These are phyloP conservation scores for Clarkia xantiana DNA, from an alignment of 345 rosid genomes.

Conservation along the genomic window DNA sequence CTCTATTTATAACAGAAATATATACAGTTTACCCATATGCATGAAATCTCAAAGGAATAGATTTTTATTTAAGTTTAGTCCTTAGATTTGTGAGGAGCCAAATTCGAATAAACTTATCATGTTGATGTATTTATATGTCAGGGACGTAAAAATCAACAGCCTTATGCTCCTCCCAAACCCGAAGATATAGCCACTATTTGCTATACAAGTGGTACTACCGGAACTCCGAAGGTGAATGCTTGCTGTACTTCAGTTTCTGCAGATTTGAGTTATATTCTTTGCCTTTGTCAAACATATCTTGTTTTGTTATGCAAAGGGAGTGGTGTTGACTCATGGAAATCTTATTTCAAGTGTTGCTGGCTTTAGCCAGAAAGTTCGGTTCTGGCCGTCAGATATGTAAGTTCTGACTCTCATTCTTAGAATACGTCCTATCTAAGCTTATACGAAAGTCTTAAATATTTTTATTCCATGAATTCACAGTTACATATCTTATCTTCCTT, in stretches of 20 bases:
- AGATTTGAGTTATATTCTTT: conserved; percentile 6
- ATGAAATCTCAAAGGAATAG: too few relatives aligned
- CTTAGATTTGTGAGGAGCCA: too few relatives aligned
- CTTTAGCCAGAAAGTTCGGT: conserved; percentile 18
- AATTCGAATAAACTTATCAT: not conserved
- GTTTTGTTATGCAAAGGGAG: conserved; percentile 40
- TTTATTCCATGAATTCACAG: conserved; percentile 24
- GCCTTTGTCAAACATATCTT: conserved; percentile 5
- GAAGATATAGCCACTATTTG: conserved; percentile 85
- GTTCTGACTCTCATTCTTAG: conserved; percentile 14
- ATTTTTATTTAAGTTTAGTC: too few relatives aligned
- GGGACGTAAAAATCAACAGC: conserved; percentile 62
- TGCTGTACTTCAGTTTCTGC: conserved; percentile 9
- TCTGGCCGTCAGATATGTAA: conserved; percentile 57
- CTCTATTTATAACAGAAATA: not conserved
- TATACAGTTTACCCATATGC: too few relatives aligned
- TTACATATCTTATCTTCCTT: conserved; percentile 80
- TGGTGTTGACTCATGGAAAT: conserved; percentile 65
- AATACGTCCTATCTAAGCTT: not conserved
- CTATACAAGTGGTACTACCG: conserved; percentile 98
- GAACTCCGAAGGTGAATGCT: conserved; percentile 68
- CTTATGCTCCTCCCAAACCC: conserved; percentile 62
- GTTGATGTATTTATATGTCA: conserved; percentile 25
- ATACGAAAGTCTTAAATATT: not conserved
- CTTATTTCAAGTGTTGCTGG: conserved; percentile 77